Base-by-base conservation (phyloP, 345 rosid genomes). In the Eucalyptus tenuipes region DNA sequence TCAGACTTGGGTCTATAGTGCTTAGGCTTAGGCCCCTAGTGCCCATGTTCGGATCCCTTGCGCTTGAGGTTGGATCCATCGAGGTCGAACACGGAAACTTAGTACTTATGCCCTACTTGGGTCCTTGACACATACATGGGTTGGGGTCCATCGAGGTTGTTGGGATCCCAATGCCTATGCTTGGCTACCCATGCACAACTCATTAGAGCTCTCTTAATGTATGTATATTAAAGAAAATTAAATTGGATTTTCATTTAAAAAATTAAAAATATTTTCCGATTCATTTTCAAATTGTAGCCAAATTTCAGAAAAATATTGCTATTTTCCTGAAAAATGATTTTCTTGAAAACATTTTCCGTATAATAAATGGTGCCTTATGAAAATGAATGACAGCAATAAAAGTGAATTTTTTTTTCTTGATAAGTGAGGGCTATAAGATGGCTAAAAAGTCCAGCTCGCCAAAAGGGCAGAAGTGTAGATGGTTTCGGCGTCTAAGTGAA, bases 151-250 rank as follows among this genome's bases (percentile, higher is more conserved):
- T 66, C 0, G 22, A 64, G 5, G 42, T 0, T 68, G 1, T 15
- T 3, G 12, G 40, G 37, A 27, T 59, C 22, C 2, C 2, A 15
- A 22, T 3, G 5, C 18, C 22, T 17, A 50, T 0, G 55, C 55
- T 0, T 50, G 12, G 31, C 17, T 61, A n/a, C 18, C 31, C 37
- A 29, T 61, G 0, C 4, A 5, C 18, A 29, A 61, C 33, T 61
- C 10, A 0, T 4, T 64, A 8, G 42, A 1, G 2, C 22, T 1
- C 11, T 3, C 17, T 8, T 68, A 17, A 17, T 68, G 0, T 8
- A 68, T 68, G 24, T 17, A 2, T 33, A 10, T 68, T 31, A 16
- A 68, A 17, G 2, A 33, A 68, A 33, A 33, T 33, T 2, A 33
- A 16, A 33, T 33, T 0, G 8, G 0, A 16, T 17, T 68, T 68